Percentiles rank a stretch among this genome's conserved stretches.
These are phyloP conservation scores for Colletotrichum godetiae DNA, from an alignment of 2,329 filamentous ascomycete genomes.

Conservation along the genomic window DNA sequence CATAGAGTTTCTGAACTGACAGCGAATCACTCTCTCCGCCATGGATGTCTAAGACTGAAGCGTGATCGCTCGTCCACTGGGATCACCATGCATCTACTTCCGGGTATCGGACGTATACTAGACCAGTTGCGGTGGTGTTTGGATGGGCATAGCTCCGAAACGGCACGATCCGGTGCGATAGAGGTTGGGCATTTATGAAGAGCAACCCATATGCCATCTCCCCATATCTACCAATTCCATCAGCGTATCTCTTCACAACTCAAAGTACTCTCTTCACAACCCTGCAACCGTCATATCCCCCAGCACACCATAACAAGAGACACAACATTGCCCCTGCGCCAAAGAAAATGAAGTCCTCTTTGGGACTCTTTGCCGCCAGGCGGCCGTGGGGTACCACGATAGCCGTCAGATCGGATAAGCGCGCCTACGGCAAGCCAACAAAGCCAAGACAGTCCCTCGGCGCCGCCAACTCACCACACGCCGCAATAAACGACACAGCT, in stretches of 20 bases:
- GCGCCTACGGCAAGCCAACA: conserved; percentile 30
- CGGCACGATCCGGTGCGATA: background rate
- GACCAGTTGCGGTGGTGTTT: background rate
- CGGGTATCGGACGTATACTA: conserved; percentile 24
- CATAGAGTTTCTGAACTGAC: background rate
- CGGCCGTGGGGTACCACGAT: conserved; percentile 18
- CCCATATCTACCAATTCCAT: background rate
- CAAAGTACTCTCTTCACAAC: background rate
- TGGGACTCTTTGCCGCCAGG: conserved; percentile 14
- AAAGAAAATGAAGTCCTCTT: conserved; percentile 12
- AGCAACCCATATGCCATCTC: background rate
- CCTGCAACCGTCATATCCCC: background rate
- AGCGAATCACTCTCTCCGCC: background rate
- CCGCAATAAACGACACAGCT: conserved; percentile 3
- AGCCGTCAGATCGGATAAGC: conserved; percentile 8
- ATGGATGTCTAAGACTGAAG: background rate
- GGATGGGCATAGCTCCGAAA: conserved; percentile 6
- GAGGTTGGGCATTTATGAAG: background rate
- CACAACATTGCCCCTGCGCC: background rate
- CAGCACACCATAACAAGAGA: background rate
- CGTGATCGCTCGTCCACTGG: conserved; percentile 6
- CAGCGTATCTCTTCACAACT: background rate
- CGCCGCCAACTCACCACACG: conserved; percentile 19
- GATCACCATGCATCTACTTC: conserved; percentile 28
- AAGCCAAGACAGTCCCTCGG: conserved; percentile 20